Conservation (phyloP, 2,329 filamentous ascomycete genomes). For the Fusarium albosuccineum region DNA sequence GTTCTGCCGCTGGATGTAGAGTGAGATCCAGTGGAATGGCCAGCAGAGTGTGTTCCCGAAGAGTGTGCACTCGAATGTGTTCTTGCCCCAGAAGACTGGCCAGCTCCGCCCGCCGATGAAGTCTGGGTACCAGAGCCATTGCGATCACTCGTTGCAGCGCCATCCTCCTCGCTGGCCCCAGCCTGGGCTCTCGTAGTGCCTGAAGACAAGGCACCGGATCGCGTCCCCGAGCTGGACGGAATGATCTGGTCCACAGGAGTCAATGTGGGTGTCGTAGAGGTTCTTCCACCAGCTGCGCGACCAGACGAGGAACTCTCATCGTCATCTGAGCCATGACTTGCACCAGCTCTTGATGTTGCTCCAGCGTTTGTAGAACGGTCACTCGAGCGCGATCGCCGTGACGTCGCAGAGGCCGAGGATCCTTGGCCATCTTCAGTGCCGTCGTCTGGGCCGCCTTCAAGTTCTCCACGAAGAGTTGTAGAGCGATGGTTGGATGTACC, state of each 20-base stretch:
- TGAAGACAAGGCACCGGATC: background rate
- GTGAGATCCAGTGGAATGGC: too few species aligned
- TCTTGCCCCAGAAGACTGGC: background rate
- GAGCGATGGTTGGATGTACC: background rate
- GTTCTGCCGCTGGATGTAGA: background rate
- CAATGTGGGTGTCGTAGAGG: background rate
- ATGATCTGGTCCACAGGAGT: background rate
- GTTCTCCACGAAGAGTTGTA: background rate
- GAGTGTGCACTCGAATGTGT: background rate
- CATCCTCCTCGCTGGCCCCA: background rate
- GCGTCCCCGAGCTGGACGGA: fast-evolving
- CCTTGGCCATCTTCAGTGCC: background rate
- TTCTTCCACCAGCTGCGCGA: background rate
- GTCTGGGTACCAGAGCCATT: too few species aligned
- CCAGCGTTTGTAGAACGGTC: too few species aligned
- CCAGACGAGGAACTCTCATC: background rate
- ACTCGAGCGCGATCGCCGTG: background rate
- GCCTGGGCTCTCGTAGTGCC: background rate
- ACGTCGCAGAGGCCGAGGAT: background rate
- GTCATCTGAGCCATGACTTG: background rate
- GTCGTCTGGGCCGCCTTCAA: background rate
- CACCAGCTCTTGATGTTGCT: background rate
- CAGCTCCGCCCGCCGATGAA: background rate
- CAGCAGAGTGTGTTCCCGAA: too few species aligned
- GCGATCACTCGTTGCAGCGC: too few species aligned